Base-by-base conservation (phyloP, 805 yeast species). In the Nakazawaea siamensis region DNA sequence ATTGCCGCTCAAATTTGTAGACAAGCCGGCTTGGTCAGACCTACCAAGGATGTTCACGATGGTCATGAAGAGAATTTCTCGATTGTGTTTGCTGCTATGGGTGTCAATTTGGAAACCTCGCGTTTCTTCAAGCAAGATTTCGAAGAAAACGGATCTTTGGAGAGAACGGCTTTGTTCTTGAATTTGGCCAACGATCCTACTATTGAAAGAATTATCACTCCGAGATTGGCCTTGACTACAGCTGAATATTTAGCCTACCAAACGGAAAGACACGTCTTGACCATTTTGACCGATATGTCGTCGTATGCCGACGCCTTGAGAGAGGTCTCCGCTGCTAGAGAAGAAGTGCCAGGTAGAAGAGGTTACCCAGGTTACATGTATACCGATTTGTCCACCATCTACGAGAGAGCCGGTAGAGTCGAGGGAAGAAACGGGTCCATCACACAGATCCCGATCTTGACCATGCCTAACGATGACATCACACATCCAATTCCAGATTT, bases 331-430 rank as follows among this genome's bases (percentile, higher is more conserved):
- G 98, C 99, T 43, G 99, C 99, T 32, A 87, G 99, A 73, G 99
- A 92, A 67, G 98, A 94, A 68, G 98, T 92, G 31, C 98, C 98
- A 58, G 99, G 99, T 73, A 87, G 99, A 76, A 87, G 99, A 80
- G 99, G 99, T 73, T 92, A 92, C 65, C 99, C 99, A 46, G 99
- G 99, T 83, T 92, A 92, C 64, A 92, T 92, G 99, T 92, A 92
- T 69, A 92, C 99, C 31, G 99, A 92, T 80, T 85, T 92, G 71
- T 85, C 97, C 34, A 92, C 97, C 34, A 87, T 92, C 55, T 92
- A 92, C 63, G 99, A 92, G 70, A 85, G 99, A 72, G 99, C 99
- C 30, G 99, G 99, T 61, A 84, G 99, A 72, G 97, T 92, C 44
- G 98, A 92, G 68, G 99, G 99, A 48, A 82, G 98, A 69, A 92